Percentiles rank a stretch among this genome's conserved stretches.
Evolutionary conservation across 1,284 basidiomycete genomes (phyloP).

Genomic region (Trichosporon sp.): DNA sequence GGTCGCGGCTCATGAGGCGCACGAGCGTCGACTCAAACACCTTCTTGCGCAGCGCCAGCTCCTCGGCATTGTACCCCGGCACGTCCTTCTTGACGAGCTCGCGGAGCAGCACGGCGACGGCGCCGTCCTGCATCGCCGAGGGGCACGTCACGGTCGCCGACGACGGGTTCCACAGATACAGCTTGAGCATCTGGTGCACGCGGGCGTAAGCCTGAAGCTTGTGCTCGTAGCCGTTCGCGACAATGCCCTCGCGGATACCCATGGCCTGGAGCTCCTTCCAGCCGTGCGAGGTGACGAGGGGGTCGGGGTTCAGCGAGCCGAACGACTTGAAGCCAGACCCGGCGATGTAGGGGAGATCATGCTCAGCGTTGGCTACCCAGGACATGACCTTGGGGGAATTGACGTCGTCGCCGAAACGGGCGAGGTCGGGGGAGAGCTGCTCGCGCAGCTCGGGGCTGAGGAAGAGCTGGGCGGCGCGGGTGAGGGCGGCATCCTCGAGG

Average conservation of each 20-base stretch:
- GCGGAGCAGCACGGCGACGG: constrained; percentile 6
- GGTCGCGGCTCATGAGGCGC: constrained; percentile 48
- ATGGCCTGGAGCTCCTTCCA: constrained; percentile 21
- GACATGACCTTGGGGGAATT: background rate
- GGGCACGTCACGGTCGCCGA: constrained; percentile 12
- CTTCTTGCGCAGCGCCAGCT: constrained; percentile 1
- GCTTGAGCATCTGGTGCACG: constrained; percentile 10
- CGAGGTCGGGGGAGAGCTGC: background rate
- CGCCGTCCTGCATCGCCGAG: constrained; percentile 20
- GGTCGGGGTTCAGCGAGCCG: constrained; percentile 5
- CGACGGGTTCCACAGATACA: constrained; percentile 12
- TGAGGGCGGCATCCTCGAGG: constrained; percentile 11
- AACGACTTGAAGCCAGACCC: constrained; percentile 14
- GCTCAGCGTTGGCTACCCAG: constrained; percentile 14
- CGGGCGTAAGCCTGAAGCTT: constrained; percentile 7
- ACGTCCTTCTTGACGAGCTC: constrained; percentile 4
- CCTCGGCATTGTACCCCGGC: background rate
- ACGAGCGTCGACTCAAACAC: constrained; percentile 16
- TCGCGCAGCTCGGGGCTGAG: background rate
- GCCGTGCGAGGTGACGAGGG: constrained; percentile 16
- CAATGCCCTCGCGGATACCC: constrained; percentile 16
- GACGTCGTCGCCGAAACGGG: constrained; percentile 6
- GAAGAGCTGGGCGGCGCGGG: constrained; percentile 8
- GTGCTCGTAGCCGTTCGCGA: constrained; percentile 13
- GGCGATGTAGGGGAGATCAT: constrained; percentile 11